These are phyloP conservation scores for Leccinum solheimii DNA, from an alignment of 1,284 basidiomycete species.

Conservation along the genomic window DNA sequence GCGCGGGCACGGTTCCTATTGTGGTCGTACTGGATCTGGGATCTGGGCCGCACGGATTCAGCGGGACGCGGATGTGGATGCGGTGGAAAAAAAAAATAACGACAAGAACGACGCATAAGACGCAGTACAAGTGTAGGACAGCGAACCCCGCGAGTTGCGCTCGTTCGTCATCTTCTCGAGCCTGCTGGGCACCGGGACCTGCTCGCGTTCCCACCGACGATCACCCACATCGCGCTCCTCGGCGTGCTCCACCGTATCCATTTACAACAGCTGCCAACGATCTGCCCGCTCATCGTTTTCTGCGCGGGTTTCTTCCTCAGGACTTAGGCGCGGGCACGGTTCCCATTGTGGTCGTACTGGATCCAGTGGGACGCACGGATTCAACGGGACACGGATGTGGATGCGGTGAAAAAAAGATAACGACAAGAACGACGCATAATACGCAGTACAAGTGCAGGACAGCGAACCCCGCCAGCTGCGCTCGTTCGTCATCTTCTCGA, in stretches of 20 bases:
- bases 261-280: constrained; percentile 53
- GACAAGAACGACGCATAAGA: constrained; percentile 26
- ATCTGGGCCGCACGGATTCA: background rate
- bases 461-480: constrained; percentile 34
- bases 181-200: constrained; percentile 39
- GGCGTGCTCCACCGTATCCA: constrained; percentile 44
- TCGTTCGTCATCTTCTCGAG: constrained; percentile 43
- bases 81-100: background rate
- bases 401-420: background rate
- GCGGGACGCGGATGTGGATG: background rate
- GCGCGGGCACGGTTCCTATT: too few relatives aligned
- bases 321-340: too few relatives aligned
- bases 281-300: constrained; percentile 59
- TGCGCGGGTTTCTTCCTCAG: constrained; percentile 1
- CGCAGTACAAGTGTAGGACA: constrained; percentile 12
- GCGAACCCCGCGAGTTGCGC: constrained; percentile 34
- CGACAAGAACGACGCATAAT: constrained; percentile 23
- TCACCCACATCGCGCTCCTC: constrained; percentile 59
- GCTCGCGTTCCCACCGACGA: constrained; percentile 53
- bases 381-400: background rate
- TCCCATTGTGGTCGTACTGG: too few relatives aligned
- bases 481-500: constrained; percentile 41
- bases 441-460: constrained; percentile 17
- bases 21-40: too few relatives aligned
- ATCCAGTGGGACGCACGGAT: background rate